Base-by-base conservation (phyloP, 1,139 yeast species). In the Taiozyma onychis region DNA sequence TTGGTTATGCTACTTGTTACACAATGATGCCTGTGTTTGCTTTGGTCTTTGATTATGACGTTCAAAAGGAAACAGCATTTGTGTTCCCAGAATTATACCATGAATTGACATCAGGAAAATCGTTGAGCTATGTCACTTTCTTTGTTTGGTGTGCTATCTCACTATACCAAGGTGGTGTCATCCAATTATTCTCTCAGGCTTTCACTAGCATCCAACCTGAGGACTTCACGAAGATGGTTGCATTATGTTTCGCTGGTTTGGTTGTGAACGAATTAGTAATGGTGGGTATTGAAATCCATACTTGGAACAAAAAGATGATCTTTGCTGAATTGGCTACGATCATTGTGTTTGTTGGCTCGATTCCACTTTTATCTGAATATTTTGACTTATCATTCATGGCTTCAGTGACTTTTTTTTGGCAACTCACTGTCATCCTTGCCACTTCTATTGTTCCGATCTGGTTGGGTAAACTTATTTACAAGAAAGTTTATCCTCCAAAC, bases 11-110 rank as follows among this genome's bases (percentile, higher is more conserved):
- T 1, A 95, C 99, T 0, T 76, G 89, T 47, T 95, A 93, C 66
- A 95, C 99, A 0, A 95, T 95, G 99, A 93, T 95, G 47, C 99
- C 99, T 0, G 99, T 95, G 2, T 95, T 95, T 63, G 88, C 97
- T 0, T 72, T 95, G 55, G 96, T 95, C 0, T 75, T 89, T 49
- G 99, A 95, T 66, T 82, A 84, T 53, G 99, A 95, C 67, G 90
- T 95, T 48, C 93, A 85, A 61, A 97, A 91, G 65, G 86, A 85
- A 49, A 77, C 93, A 57, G 95, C 97, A 1, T 83, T 85, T 55
- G 74, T 91, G 52, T 95, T 93, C 66, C 99, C 99, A 0, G 99
- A 95, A 66, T 76, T 95, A 44, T 95, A 95, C 72, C 86, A 87
- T 60, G 99, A 95, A 66, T 75, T 95, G 59, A 89, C 96, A 0